A percentile compares a stretch with the other conserved stretches of the same genome.
Conservation (phyloP, 306 rosid genomes). For the Vigna reflexopilosa region DNA sequence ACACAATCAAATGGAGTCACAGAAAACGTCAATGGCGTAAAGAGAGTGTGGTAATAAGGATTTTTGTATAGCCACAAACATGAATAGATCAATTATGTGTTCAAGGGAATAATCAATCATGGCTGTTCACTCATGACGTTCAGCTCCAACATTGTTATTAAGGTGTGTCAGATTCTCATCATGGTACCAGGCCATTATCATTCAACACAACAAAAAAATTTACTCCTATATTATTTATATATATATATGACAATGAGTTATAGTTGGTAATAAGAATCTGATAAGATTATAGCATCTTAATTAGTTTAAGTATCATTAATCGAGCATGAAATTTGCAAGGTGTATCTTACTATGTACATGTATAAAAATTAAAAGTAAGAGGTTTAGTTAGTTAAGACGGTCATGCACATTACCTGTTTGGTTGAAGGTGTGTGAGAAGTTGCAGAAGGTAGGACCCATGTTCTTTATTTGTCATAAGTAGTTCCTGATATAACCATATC, state of each 20-base stretch:
- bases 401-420: neutral
- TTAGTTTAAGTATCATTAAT: constrained; percentile 16
- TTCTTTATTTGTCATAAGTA: constrained; percentile 25
- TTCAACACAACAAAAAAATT: neutral
- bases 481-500: constrained; percentile 19
- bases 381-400: constrained; percentile 1
- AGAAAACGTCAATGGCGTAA: constrained; percentile 26
- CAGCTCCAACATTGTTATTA: constrained; percentile 37
- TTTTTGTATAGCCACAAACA: neutral
- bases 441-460: constrained; percentile 24
- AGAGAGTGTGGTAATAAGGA: neutral
- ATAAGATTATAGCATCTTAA: neutral
- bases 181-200: constrained; percentile 35
- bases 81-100: constrained; percentile 11
- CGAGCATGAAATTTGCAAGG: neutral
- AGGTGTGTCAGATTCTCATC: constrained; percentile 44
- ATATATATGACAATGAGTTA: neutral
- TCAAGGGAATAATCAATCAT: constrained; percentile 46
- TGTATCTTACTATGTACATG: neutral
- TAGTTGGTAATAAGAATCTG: neutral
- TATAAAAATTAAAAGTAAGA: neutral
- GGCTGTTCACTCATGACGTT: constrained; percentile 18
- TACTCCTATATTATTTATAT: too few species aligned
- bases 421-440: constrained; percentile 41
- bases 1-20: constrained; percentile 2